Evolutionary conservation across 257 asterid species (phyloP), one percentile per base, ranked within the genome.

Genomic region (Catharanthus roseus): DNA sequence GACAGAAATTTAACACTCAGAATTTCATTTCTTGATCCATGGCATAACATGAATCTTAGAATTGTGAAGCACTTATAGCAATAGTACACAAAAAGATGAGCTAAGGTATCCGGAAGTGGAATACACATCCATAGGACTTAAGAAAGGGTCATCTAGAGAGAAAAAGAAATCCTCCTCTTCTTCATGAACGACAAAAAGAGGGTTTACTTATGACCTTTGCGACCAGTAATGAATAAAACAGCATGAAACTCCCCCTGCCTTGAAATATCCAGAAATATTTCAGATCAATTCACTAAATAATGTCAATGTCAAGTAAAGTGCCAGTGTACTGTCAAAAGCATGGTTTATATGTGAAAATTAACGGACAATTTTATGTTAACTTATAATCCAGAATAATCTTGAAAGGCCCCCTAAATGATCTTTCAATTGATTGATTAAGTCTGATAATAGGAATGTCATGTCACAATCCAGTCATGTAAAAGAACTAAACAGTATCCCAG

Each of bases 1-100:
- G 71, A 24, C 23, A 73, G 75, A 75, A 71, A 68, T 56, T 11
- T 38, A 42, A 16, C 61, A 74, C 85, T 69, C 78, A 83, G 36
- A 28, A 8, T 38, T 51, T 29, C 6, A 42, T 24, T 11, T 39
- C 8, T 66, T 26, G 47, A 63, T 4, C 58, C 16, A 65, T 13
- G n/a, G 33, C 21, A 34, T 15, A 51, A 36, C 21, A 19, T 7
- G 18, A 29, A 38, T 11, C n/a, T 7, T 26, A 15, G 18, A 15
- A 16, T 15, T n/a, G 49, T 34, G 19, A 72, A 44, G 41, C 55
- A 44, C 21, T 24, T 24, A 65, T 36, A 7, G 47, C 2, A 62
- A 62, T 19, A 61, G 45, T 34, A 62, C 19, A n/a, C 16, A 61
- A 26, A 33, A 61, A 23, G 67, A 34, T 61, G 67, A 61, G 26